phyloP scores from a whole-genome alignment of 345 rosid species.

The Populus deltoides region DNA sequence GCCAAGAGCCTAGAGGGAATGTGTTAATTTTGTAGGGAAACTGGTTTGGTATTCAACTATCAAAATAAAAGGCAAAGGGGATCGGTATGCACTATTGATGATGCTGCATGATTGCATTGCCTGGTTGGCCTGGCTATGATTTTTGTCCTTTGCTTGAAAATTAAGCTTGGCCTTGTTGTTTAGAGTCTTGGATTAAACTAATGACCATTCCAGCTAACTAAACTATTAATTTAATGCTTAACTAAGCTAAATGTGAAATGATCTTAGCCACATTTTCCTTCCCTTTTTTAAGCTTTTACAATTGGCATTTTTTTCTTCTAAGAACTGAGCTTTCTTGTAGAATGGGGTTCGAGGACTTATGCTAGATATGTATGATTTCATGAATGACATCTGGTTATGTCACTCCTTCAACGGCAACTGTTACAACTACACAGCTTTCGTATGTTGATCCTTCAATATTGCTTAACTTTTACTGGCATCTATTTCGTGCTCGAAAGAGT shows the following conservation, averaged over 20 bases:
- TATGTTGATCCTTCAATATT: conserved; percentile 38
- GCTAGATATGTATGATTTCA: conserved; percentile 89
- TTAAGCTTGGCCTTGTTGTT: conserved; percentile 7
- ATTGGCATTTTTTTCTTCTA: neutral
- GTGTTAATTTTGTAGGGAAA: neutral
- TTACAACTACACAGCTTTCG: conserved; percentile 75
- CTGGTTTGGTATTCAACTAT: neutral
- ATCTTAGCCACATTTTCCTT: neutral
- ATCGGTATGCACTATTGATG: neutral
- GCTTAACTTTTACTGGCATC: conserved; percentile 2
- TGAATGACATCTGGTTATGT: conserved; percentile 79
- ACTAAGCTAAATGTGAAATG: neutral
- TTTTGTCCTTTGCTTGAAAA: conserved; percentile 7
- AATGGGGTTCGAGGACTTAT: conserved; percentile 94
- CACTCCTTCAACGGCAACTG: conserved; percentile 73
- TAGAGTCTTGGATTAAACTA: neutral
- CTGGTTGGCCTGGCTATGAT: neutral
- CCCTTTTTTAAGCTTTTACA: neutral
- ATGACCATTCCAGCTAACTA: neutral
- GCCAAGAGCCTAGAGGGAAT: neutral
- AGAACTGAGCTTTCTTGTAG: conserved; percentile 34
- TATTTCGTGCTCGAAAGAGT: neutral
- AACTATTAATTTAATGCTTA: neutral
- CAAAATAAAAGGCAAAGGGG: neutral
- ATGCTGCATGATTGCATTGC: neutral